Evolutionary conservation across 2,329 filamentous ascomycete species (phyloP).

Genomic region (Mollisia scopiformis): DNA sequence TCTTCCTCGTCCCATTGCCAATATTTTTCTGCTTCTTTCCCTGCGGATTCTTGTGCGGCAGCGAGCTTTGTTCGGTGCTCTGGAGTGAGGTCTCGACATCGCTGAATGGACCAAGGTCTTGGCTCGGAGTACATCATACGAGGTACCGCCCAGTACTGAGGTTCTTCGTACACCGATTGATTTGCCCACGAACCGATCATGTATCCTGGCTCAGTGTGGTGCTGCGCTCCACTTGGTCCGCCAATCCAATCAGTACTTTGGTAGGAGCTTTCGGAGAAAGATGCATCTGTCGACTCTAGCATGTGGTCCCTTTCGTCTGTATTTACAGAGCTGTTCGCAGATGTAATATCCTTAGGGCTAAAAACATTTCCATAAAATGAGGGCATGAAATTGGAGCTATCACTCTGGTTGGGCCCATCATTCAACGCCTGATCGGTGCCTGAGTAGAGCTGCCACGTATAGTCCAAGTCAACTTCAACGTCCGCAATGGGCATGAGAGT

Average conservation of each 20-base stretch:
- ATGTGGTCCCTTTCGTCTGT: not conserved
- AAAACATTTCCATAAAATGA: not conserved
- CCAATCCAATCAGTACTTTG: not conserved
- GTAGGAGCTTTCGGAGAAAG: not conserved
- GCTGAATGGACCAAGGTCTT: not conserved
- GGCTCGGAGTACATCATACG: not conserved
- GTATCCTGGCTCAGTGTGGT: not conserved
- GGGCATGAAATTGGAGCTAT: not conserved
- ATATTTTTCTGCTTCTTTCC: not conserved
- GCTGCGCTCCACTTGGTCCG: not conserved
- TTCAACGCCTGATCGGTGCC: not conserved
- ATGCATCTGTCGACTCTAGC: not conserved
- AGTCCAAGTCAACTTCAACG: not conserved
- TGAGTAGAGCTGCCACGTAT: not conserved
- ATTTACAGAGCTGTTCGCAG: not conserved
- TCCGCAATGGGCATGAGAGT: not conserved
- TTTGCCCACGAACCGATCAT: not conserved
- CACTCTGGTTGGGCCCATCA: not conserved
- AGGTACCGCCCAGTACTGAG: not conserved
- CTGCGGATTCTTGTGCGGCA: not conserved
- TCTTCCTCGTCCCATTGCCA: not conserved
- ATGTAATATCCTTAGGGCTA: not conserved
- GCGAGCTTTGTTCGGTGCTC: not conserved
- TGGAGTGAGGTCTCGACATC: not conserved
- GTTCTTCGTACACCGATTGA: not conserved